Evolutionary conservation across 2,329 filamentous ascomycete species (phyloP), one percentile per base, ranked within the genome.

Genomic region (Cucurbitaria berberidis): DNA sequence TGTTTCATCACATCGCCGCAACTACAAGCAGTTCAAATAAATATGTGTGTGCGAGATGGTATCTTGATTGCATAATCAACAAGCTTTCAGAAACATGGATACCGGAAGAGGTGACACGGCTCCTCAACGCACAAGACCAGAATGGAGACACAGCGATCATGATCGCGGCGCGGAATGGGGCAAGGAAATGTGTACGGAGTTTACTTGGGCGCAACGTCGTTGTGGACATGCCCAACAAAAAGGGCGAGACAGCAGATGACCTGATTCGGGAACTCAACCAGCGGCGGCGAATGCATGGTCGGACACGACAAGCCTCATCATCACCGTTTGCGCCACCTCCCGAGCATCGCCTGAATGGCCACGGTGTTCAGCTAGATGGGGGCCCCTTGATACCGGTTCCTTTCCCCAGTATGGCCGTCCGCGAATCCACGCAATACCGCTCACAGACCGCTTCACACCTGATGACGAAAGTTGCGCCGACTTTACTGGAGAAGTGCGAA

Each of bases 1-100:
- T 96, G 45, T 93, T 99, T 67, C 95, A 98, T 70, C 93, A 98
- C 73, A 93, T 96, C 38, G 91, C 93, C 16, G 89, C 90, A 47
- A 93, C 93, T 66, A 96, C 93, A 51, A 87, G 88, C 64, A 90
- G 89, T 46, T 89, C 91, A 45, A 90, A 89, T 56, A 96, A 93
- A 74, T 92, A 93, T 70, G 88, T 90, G 19, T 96, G 90, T 68
- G 92, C 93, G 27, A 85, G 91, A 29, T 98, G 98, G 74, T 99
- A 99, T 75, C 84, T 96, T 27, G 93, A 98, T 74, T 89, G 89
- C 60, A 88, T 98, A 57, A 82, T 98, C 49, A 93, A 96, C 74
- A 92, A 89, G 73, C 84, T 99, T 55, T 86, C 88, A 57, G 91
- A 96, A 67, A 86, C 87, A 1, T 86, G 90, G 62, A 86, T 91